Percentiles rank a stretch among this genome's conserved stretches.
Evolutionary conservation across 495 filamentous ascomycete species (phyloP).

Genomic region (Daldinia grandis): DNA sequence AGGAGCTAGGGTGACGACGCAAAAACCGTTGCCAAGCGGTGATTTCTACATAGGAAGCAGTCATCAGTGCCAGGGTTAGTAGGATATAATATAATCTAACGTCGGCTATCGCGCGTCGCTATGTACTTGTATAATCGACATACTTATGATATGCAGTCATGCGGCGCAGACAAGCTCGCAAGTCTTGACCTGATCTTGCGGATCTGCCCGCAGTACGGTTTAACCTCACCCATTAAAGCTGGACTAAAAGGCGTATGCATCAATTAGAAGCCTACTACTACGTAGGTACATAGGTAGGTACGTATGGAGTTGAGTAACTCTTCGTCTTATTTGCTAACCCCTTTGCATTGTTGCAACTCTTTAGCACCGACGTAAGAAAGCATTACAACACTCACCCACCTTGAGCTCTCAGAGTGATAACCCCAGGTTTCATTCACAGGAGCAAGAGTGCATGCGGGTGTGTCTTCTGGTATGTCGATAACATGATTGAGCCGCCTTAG

Average conservation of each 20-base stretch:
- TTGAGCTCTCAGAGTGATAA: neutral
- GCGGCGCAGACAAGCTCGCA: neutral
- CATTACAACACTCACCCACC: neutral
- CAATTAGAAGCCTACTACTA: neutral
- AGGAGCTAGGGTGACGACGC: neutral
- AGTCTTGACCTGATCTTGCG: neutral
- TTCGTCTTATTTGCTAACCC: neutral
- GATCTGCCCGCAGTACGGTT: neutral
- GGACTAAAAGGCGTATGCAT: neutral
- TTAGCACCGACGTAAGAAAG: neutral
- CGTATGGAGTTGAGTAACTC: neutral
- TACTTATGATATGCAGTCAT: neutral
- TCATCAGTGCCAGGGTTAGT: neutral
- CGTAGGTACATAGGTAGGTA: no score
- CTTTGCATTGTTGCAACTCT: neutral
- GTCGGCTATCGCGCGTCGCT: neutral
- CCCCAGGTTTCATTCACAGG: neutral
- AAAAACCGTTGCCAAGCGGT: neutral
- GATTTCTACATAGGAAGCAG: neutral
- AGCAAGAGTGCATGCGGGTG: neutral
- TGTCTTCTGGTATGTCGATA: neutral
- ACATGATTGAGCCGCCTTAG: neutral
- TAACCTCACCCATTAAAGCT: neutral
- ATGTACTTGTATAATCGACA: neutral
- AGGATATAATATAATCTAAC: neutral